These are phyloP conservation scores for Candida freyschussii DNA, from an alignment of 1,139 yeast genomes.

Conservation along the genomic window DNA sequence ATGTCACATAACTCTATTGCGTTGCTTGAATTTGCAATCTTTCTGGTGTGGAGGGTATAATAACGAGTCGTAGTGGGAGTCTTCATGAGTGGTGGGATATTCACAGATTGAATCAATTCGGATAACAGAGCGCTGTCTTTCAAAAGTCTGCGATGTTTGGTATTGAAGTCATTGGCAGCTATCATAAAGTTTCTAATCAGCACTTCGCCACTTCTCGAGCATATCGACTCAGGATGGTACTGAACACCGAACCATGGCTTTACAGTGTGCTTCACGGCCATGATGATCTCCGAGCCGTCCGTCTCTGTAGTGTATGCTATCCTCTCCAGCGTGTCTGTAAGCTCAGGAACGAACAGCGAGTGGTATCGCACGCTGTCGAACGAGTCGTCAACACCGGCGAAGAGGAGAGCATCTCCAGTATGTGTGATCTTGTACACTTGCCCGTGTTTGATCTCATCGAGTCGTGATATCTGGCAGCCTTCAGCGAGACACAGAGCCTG, in stretches of 20 bases:
- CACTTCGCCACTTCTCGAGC: slow-evolving; percentile 62
- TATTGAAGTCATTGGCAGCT: slow-evolving; percentile 42
- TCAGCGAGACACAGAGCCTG: slow-evolving; percentile 72
- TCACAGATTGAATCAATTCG: slow-evolving; percentile 7
- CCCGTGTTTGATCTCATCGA: slow-evolving; percentile 74
- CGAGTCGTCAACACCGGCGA: slow-evolving; percentile 30
- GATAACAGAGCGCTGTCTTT: slow-evolving; percentile 7
- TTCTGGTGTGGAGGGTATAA: slow-evolving; percentile 1
- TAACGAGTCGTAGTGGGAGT: slow-evolving; percentile 1
- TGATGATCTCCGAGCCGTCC: slow-evolving; percentile 41
- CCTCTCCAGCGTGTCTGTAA: slow-evolving; percentile 38
- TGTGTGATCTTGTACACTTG: slow-evolving; percentile 58
- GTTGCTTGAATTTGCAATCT: slow-evolving; percentile 3
- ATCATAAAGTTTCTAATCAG: slow-evolving; percentile 60
- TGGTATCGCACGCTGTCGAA: slow-evolving; percentile 85
- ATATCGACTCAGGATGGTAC: slow-evolving; percentile 94
- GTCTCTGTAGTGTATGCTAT: slow-evolving; percentile 48
- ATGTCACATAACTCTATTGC: slow-evolving; percentile 47
- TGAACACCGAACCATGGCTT: slow-evolving; percentile 90
- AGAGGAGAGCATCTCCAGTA: slow-evolving; percentile 34
- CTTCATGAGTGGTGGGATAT: slow-evolving; percentile 6
- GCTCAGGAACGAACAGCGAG: slow-evolving; percentile 56
- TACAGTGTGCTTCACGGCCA: slow-evolving; percentile 67
- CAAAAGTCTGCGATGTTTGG: slow-evolving; percentile 17
- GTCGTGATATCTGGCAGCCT: slow-evolving; percentile 52